phyloP scores from a whole-genome alignment of 495 filamentous ascomycete genomes.

The Tetracladium marchalianum region DNA sequence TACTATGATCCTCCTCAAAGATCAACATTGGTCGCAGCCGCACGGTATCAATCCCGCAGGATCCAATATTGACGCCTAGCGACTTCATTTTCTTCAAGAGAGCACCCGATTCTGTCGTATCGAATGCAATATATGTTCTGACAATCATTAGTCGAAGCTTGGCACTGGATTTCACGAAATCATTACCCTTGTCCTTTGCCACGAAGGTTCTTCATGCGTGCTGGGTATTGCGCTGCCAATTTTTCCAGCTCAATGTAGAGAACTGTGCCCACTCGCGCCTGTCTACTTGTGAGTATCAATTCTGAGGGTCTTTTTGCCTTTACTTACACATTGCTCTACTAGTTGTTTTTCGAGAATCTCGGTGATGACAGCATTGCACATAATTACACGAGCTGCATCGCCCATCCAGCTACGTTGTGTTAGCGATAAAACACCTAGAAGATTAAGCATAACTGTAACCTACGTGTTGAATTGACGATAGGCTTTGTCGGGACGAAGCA shows the following conservation, averaged over 20 bases:
- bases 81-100: constrained; percentile 70
- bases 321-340: too few relatives aligned
- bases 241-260: constrained; percentile 58
- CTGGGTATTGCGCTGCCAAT: constrained; percentile 66
- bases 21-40: constrained; percentile 86
- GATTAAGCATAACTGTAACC: neutral
- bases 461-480: constrained; percentile 93
- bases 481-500: constrained; percentile 82
- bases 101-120: constrained; percentile 70
- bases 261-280: constrained; percentile 70
- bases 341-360: constrained; percentile 43
- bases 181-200: constrained; percentile 69
- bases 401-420: constrained; percentile 65
- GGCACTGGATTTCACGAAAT: too few relatives aligned
- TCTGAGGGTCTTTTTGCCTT: too few relatives aligned
- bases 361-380: constrained; percentile 86
- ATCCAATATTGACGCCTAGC: constrained; percentile 83
- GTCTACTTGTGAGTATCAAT: constrained; percentile 56
- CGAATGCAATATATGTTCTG: constrained; percentile 84
- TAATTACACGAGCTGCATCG: constrained; percentile 74
- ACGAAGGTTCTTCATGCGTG: constrained; percentile 74
- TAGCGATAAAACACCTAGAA: neutral
- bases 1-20: constrained; percentile 73
- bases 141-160: too few relatives aligned
- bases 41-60: constrained; percentile 67